Evolutionary conservation across 23 red algal species (phyloP).

Genomic region (Cyanidiococcus yangmingshanensis): DNA sequence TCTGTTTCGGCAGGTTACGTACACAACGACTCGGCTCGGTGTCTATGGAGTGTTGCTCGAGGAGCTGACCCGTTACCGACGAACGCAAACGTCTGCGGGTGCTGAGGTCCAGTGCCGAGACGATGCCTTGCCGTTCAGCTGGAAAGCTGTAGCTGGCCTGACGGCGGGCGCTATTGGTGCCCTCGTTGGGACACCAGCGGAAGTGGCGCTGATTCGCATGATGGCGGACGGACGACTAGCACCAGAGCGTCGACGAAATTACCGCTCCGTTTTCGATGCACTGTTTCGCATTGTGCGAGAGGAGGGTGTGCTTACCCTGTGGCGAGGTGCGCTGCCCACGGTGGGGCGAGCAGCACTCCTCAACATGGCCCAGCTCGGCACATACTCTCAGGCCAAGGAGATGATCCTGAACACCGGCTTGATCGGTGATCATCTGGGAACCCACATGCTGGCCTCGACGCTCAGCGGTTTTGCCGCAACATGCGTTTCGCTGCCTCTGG

Average conservation of each 20-base stretch:
- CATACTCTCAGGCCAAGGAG: slow-evolving; percentile 85
- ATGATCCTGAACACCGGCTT: slow-evolving; percentile 33
- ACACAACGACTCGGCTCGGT: slow-evolving; percentile 82
- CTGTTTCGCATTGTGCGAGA: slow-evolving; percentile 62
- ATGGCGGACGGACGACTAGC: slow-evolving; percentile 60
- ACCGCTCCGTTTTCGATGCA: slow-evolving; percentile 55
- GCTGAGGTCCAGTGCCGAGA: background rate
- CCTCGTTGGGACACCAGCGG: slow-evolving; percentile 49
- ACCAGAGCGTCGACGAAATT: slow-evolving; percentile 47
- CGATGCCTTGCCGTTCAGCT: slow-evolving; percentile 44
- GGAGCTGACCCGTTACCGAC: slow-evolving; percentile 23
- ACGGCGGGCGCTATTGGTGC: slow-evolving; percentile 62
- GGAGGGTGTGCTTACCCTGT: slow-evolving; percentile 72
- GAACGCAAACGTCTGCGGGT: background rate
- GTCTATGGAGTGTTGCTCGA: slow-evolving; percentile 67
- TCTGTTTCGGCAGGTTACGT: slow-evolving; percentile 86
- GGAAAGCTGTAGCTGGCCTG: slow-evolving; percentile 66
- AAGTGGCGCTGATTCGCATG: slow-evolving; percentile 85
- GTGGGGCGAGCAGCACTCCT: slow-evolving; percentile 59
- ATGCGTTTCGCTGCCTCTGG: slow-evolving; percentile 65
- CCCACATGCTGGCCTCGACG: slow-evolving; percentile 57
- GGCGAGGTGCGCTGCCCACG: slow-evolving; percentile 69
- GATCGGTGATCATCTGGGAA: slow-evolving; percentile 51
- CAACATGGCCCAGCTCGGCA: slow-evolving; percentile 74
- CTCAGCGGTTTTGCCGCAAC: slow-evolving; percentile 67